Base-by-base conservation (phyloP, 2,329 filamentous ascomycete genomes). In the Chaetomiaceae sp. region DNA sequence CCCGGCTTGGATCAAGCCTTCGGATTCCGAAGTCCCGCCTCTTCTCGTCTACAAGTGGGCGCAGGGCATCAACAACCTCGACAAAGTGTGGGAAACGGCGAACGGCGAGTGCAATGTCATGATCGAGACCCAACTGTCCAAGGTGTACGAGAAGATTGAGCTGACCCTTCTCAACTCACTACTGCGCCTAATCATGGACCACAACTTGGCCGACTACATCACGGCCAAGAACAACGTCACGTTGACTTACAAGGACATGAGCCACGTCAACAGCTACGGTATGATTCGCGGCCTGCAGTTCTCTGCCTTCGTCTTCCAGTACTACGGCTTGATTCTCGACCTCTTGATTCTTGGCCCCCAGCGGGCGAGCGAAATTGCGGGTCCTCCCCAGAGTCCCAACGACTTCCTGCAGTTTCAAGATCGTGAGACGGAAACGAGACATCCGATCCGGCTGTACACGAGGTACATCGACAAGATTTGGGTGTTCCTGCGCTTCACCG, bases 191-290 rank as follows among this genome's bases (percentile, higher is more conserved):
- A 96, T 99, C 69, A 99, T 99, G 95, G 95, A 99, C 65, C 94
- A 99, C 78, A 99, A 99, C 69, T 74, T 99, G 74, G 94, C 94
- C 5, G 95, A 99, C 70, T 99, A 99, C 73, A 99, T 99, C 66
- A 96, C 92, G 1, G 91, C 92, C 34, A 99, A 99, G 82, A 99
- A 99, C 78, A 99, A 99, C 67, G 94, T 99, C 12, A 92, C 96
- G 69, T 81, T 99, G 59, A 96, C 95, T 58, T 99, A 99, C 78
- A 99, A 99, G 76, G 94, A 99, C 65, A 99, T 99, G 94, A 97
- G 96, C 67, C 94, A 99, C 66, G 94, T 95, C 68, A 99, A 99
- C 73, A 95, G 90, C 68, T 99, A 97, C 68, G 94, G 94, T 63
- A 88, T 99, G 87, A 96, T 99, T 65, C 90, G 94, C 65, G 94